Evolutionary conservation across 257 asterid species (phyloP).

Genomic region (Penstemon barbatus): DNA sequence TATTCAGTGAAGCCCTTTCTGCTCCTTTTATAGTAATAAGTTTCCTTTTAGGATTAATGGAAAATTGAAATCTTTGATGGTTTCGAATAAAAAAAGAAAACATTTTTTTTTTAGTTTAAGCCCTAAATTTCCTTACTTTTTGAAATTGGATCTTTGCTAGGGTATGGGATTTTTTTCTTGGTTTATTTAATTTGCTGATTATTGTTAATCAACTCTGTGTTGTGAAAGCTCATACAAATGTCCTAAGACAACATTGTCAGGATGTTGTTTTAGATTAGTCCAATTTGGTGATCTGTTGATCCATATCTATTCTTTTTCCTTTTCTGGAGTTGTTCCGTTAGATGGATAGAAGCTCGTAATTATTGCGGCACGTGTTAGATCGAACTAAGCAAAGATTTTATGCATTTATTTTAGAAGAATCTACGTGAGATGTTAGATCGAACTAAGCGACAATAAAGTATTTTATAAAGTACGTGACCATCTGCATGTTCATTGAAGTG

Average conservation of each 20-base stretch:
- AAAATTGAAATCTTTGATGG: neutral
- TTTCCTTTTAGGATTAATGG: neutral
- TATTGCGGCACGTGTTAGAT: constrained; percentile 8
- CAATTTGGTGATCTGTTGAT: constrained; percentile 12
- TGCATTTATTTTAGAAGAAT: constrained; percentile 2
- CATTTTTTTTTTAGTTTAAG: neutral
- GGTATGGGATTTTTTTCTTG: constrained; percentile 10
- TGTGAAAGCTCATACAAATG: neutral
- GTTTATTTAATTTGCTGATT: constrained; percentile 4
- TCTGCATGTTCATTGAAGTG: neutral
- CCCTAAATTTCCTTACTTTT: constrained; percentile 15
- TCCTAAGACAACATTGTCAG: neutral
- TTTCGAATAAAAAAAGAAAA: constrained; percentile 17
- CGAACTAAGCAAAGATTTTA: neutral
- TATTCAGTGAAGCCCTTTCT: constrained; percentile 16
- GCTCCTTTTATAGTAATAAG: constrained; percentile 6
- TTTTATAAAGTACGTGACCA: neutral
- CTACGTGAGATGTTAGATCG: neutral
- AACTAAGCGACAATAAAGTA: neutral
- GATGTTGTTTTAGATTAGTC: constrained; percentile 4
- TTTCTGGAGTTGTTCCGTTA: constrained; percentile 5
- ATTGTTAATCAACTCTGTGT: neutral
- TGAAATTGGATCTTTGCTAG: neutral
- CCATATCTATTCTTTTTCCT: neutral
- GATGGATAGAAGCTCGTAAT: constrained; percentile 6